phyloP scores from a whole-genome alignment of 371 early-diverging fungal species.

The Sporodiniella umbellata region DNA sequence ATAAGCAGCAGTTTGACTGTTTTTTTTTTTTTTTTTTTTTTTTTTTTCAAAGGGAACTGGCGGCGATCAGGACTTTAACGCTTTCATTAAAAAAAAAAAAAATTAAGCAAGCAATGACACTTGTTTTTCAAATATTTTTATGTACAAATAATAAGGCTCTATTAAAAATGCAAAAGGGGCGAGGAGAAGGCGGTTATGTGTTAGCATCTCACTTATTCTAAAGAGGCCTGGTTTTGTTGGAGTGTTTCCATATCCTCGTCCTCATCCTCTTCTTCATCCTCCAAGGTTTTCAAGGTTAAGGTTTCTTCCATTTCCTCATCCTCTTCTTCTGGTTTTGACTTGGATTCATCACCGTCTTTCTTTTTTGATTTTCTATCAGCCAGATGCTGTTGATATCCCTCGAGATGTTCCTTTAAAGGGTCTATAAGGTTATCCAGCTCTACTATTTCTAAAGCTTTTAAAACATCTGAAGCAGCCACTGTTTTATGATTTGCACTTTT shows the following conservation, averaged over 20 bases:
- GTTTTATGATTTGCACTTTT: constrained; percentile 49
- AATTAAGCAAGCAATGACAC: too few relatives aligned
- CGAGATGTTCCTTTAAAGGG: constrained; percentile 29
- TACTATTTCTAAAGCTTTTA: constrained; percentile 54
- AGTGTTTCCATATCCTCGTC: background rate
- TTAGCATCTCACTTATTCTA: too few relatives aligned
- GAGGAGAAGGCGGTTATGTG: too few relatives aligned
- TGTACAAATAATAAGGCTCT: too few relatives aligned
- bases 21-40: too few relatives aligned
- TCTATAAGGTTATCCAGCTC: constrained; percentile 53
- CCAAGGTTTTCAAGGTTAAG: constrained; percentile 1
- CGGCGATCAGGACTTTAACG: too few relatives aligned
- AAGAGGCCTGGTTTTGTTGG: too few relatives aligned
- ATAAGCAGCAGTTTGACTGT: too few relatives aligned
- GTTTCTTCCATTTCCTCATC: constrained; percentile 25
- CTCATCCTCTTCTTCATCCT: background rate
- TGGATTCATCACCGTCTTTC: background rate
- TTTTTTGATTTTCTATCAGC: constrained; percentile 29
- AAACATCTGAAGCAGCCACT: constrained; percentile 46
- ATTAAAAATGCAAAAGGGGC: too few relatives aligned
- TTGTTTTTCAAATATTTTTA: too few relatives aligned
- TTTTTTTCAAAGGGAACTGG: too few relatives aligned
- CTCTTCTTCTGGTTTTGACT: constrained; percentile 3
- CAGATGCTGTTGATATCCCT: constrained; percentile 27
- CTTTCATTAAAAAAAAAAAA: too few relatives aligned